Conservation (phyloP, 352 stramenopile species). For the Phytophthora fragariae region DNA sequence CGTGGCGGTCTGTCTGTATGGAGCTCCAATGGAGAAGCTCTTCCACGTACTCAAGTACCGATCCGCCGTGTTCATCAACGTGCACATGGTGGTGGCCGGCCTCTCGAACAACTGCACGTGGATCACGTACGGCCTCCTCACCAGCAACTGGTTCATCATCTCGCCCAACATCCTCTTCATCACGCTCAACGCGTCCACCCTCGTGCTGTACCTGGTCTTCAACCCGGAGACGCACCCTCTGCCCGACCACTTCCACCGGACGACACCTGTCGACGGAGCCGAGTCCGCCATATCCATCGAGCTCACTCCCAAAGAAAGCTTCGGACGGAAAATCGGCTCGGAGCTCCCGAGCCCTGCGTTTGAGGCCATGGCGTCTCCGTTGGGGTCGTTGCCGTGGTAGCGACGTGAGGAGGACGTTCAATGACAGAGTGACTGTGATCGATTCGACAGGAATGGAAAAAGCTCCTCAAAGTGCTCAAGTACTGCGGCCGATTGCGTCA, state of each 20-base stretch:
- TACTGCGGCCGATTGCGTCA: no score
- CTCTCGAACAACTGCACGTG: slow-evolving; percentile 55
- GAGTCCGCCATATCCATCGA: slow-evolving; percentile 23
- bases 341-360: slow-evolving; percentile 20
- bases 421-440: background rate
- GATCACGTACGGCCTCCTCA: slow-evolving; percentile 43
- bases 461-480: no score
- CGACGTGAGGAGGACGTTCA: background rate
- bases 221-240: slow-evolving; percentile 36
- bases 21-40: slow-evolving; percentile 48
- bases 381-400: slow-evolving; percentile 15
- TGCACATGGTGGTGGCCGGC: slow-evolving; percentile 52
- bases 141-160: slow-evolving; percentile 42
- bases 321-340: slow-evolving; percentile 11
- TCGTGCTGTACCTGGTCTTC: slow-evolving; percentile 41
- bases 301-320: slow-evolving; percentile 11
- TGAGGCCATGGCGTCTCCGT: slow-evolving; percentile 20
- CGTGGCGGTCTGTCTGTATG: slow-evolving; percentile 47
- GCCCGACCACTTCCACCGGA: slow-evolving; percentile 17
- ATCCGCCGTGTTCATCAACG: slow-evolving; percentile 55
- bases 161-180: slow-evolving; percentile 42
- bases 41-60: slow-evolving; percentile 45
- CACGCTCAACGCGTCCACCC: slow-evolving; percentile 33
- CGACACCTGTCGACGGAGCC: background rate
- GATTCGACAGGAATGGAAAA: no score